Base-by-base conservation (phyloP, 2,329 filamentous ascomycete genomes). In the Claviceps fusiformis region DNA sequence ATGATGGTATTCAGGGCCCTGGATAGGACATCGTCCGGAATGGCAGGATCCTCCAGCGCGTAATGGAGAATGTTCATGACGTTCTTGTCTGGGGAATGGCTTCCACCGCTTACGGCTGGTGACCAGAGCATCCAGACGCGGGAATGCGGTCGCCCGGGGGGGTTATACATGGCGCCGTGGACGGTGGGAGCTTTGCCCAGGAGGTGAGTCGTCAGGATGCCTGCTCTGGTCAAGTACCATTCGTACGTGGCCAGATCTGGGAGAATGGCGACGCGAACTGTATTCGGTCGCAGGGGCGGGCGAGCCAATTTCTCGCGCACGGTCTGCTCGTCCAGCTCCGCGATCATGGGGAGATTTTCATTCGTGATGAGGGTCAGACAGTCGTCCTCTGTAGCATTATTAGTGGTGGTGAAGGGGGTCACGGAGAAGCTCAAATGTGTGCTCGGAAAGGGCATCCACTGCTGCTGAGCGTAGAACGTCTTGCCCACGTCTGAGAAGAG, bases 401-500 rank as follows among this genome's bases (percentile, higher is more conserved):
- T 48, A 15, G 29, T 48, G 45, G 24, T 47, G 27, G 46, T 33
- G 29, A 29, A 5, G 6, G 60, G 52, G 17, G 39, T 46, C 19
- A 64, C 63, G 3, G 67, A 70, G 55, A 95, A 78, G 37, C 78
- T 75, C 47, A 95, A 75, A 66, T 95, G 90, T 1, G 78, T 75
- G 56, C 87, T 92, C 24, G 79, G 75, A 62, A 86, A 91, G 0
- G 83, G 77, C 51, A 81, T 76, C 91, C 91, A 96, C 49, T 89
- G 89, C 59, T 82, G 76, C 37, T 75, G 76, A 3, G 85, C 80
- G 70, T 96, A 96, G 70, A 90, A 96, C 44, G 74, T 73, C 73
- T 89, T 86, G 24, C 91, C 89, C 59, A 95, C 90, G 63, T 95
- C 89, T 9, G 89, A 95, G 69, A 84, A 95, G 9, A 96, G 75